Percentiles rank a stretch among this genome's conserved stretches.
These are phyloP conservation scores for Talaromyces thailandensis DNA, from an alignment of 495 filamentous ascomycete genomes.

Conservation along the genomic window DNA sequence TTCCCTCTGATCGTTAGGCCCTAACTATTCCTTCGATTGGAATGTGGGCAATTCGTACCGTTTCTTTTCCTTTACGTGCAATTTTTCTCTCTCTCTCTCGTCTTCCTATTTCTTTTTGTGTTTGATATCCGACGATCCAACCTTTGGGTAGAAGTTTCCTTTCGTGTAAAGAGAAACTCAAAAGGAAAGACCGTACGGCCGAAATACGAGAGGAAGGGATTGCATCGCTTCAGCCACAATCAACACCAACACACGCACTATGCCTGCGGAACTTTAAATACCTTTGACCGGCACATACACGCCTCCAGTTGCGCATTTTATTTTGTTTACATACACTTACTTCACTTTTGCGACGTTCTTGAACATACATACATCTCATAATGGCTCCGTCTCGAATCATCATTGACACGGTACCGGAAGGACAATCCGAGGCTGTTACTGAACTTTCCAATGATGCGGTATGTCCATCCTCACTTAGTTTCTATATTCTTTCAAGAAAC, in stretches of 20 bases:
- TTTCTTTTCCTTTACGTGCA: neutral
- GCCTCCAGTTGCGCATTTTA: neutral
- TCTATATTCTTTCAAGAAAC: neutral
- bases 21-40: neutral
- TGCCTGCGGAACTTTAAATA: neutral
- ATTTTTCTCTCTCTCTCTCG: neutral
- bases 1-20: neutral
- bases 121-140: neutral
- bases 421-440: neutral
- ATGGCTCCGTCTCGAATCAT: neutral
- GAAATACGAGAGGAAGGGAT: neutral
- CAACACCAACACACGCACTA: neutral
- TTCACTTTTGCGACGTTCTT: neutral
- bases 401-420: neutral
- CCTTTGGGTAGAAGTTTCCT: neutral
- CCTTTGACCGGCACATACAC: neutral
- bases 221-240: neutral
- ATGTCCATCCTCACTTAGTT: neutral
- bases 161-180: neutral
- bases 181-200: neutral
- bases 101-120: neutral
- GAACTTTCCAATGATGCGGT: neutral
- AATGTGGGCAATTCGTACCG: neutral
- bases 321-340: neutral
- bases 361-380: neutral